phyloP scores from a whole-genome alignment of 2,329 filamentous ascomycete genomes.

The Coccinonectria pachysandricola region DNA sequence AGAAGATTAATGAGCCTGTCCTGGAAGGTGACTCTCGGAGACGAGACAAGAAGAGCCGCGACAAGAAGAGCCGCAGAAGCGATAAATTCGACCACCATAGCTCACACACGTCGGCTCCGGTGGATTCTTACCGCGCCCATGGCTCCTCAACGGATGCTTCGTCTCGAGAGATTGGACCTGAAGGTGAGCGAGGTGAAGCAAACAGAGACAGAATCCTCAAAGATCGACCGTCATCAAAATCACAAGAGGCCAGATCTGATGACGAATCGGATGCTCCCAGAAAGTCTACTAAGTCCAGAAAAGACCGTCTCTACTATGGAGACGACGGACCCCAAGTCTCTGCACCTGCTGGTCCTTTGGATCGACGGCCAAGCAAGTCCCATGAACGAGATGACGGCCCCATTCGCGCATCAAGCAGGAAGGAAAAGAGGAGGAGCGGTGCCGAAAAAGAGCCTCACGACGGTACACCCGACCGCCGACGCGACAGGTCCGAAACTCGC shows the following conservation, averaged over 20 bases:
- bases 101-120: slow-evolving; percentile 18
- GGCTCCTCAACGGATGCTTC: slow-evolving; percentile 6
- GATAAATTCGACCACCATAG: slow-evolving; percentile 14
- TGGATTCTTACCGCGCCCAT: slow-evolving; percentile 21
- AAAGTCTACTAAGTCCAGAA: slow-evolving; percentile 19
- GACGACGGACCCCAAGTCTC: slow-evolving; percentile 3
- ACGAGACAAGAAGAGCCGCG: slow-evolving; percentile 24
- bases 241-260: slow-evolving; percentile 13
- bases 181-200: slow-evolving; percentile 4
- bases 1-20: slow-evolving; percentile 11
- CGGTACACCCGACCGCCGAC: slow-evolving; percentile 29
- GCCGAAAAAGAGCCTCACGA: slow-evolving; percentile 20
- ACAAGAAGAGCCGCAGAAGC: slow-evolving; percentile 17
- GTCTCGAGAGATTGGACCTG: slow-evolving; percentile 8
- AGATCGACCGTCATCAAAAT: slow-evolving; percentile 11
- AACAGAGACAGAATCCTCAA: slow-evolving; percentile 3
- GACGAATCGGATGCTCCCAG: slow-evolving; percentile 22
- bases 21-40: slow-evolving; percentile 20
- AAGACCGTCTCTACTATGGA: slow-evolving; percentile 1
- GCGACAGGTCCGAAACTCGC: slow-evolving; percentile 33
- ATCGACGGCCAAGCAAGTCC: slow-evolving; percentile 1
- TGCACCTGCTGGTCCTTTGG: neutral
- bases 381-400: no score
- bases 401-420: slow-evolving; percentile 31
- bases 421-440: slow-evolving; percentile 28